A percentile compares a stretch with the other conserved stretches of the same genome.
phyloP scores from a whole-genome alignment of 305 asterid genomes.

The Euphrasia arctica region DNA sequence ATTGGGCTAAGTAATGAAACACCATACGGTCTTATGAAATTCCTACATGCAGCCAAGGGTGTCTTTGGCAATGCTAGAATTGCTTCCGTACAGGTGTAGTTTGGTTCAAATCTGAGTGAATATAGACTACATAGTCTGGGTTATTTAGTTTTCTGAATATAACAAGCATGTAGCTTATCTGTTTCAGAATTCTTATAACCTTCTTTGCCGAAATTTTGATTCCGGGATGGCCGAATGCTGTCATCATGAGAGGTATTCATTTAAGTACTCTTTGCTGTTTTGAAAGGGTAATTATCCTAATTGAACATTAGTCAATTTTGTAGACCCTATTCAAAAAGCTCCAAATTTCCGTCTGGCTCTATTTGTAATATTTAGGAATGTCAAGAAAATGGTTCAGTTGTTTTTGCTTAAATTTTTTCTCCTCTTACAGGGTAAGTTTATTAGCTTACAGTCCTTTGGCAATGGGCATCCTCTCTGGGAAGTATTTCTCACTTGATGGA shows the following conservation, averaged over 20 bases:
- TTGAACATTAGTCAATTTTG: conserved; percentile 12
- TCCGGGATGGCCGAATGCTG: conserved; percentile 90
- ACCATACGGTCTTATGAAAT: conserved; percentile 89
- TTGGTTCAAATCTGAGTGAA: conserved; percentile 29
- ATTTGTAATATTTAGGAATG: neutral
- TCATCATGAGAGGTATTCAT: conserved; percentile 77
- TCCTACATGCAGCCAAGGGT: conserved; percentile 54
- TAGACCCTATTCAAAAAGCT: neutral
- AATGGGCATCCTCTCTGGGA: conserved; percentile 94
- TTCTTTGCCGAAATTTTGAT: conserved; percentile 84
- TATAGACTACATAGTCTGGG: conserved; percentile 24
- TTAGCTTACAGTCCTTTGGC: conserved; percentile 94
- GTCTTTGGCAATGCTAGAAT: conserved; percentile 48
- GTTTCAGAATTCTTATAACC: conserved; percentile 73
- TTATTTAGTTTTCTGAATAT: conserved; percentile 15
- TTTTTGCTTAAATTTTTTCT: conserved; percentile 17
- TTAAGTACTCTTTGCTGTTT: conserved; percentile 6
- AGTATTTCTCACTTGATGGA: conserved; percentile 59
- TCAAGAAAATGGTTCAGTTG: neutral
- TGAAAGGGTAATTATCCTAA: conserved; percentile 3
- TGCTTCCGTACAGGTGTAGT: conserved; percentile 77
- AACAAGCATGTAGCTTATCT: conserved; percentile 17
- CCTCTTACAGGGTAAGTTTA: conserved; percentile 49
- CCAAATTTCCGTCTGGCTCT: no score
- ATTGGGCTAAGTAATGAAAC: conserved; percentile 92